Evolutionary conservation across 768 basidiomycete genomes (phyloP), one percentile per base, ranked within the genome.

Genomic region (Hypsizygus marmoreus): DNA sequence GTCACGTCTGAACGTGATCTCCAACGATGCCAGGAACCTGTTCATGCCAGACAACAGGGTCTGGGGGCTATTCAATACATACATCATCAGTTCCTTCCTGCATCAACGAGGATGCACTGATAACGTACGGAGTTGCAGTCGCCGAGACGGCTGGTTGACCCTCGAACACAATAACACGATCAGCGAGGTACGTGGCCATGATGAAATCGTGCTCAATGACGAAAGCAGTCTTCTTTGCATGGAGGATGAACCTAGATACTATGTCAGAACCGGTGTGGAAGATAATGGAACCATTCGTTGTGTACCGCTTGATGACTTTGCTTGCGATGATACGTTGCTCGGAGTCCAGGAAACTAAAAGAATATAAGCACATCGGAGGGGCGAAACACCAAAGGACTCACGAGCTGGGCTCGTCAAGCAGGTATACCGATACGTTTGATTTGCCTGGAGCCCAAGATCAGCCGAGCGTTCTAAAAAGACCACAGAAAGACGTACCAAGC

Each of bases 151-250:
- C 95, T 5, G 97, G 95, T 57, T 82, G 68, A 29, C 91, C 91
- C 63, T 89, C 86, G 57, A 92, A 95, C 10, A 95, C 92, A 49
- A 95, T 93, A 58, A 97, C 93, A 35, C 95, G 88, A 64, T 99
- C 97, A 31, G 97, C 95, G 45, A 99, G 88, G 68, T 99, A 98
- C 2, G 95, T 97, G 3, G 95, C 95, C 95, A 97, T 97, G 74
- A 98, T 97, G 69, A 99, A 97, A 75, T 98, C 95, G 83, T 99
- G 97, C 79, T 99, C 97, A 61, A 99, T 97, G 58, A 99, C 81
- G 66, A 99, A 97, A 0, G 97, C 97, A 1, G 95, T 98, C 73
- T 95, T 94, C 76, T 97, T 97, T 11, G 93, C 82, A 61, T 97
- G 90, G 23, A 98, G 83, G 60, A 99, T 91, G 70, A 95, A 97